phyloP scores from a whole-genome alignment of 1,284 basidiomycete genomes.

The Trametes sp. region DNA sequence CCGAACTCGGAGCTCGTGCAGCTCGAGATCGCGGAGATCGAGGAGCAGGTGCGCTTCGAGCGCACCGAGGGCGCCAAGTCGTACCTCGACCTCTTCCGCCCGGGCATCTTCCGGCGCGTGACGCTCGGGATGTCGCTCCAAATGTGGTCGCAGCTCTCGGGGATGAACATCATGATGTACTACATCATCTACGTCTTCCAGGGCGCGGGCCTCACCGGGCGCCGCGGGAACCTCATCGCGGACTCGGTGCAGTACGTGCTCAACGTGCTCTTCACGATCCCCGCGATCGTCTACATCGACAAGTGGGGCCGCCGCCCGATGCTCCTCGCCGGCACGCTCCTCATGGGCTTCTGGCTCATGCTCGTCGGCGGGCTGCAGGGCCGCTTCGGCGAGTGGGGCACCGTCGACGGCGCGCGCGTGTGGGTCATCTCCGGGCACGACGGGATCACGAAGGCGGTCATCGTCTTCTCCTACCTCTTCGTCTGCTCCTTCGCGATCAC shows the following conservation, averaged over 20 bases:
- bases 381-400: constrained; percentile 69
- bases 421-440: constrained; percentile 71
- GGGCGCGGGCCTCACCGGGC: constrained; percentile 76
- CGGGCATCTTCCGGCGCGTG: constrained; percentile 53
- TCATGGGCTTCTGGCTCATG: constrained; percentile 81
- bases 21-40: constrained; percentile 84
- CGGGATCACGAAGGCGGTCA: constrained; percentile 69
- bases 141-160: constrained; percentile 57
- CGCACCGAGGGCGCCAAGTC: constrained; percentile 75
- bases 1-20: constrained; percentile 69
- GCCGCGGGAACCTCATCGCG: constrained; percentile 76
- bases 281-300: constrained; percentile 81
- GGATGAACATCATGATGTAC: constrained; percentile 75
- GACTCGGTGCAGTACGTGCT: constrained; percentile 82
- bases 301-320: constrained; percentile 83
- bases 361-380: constrained; percentile 81
- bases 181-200: constrained; percentile 82
- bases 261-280: constrained; percentile 74
- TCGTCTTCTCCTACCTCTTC: constrained; percentile 79
- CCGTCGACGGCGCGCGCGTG: constrained; percentile 49
- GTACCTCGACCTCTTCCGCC: constrained; percentile 69
- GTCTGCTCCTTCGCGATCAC: constrained; percentile 79
- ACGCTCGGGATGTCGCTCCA: constrained; percentile 52
- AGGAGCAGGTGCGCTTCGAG: constrained; percentile 76
- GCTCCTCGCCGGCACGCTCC: constrained; percentile 66